Conservation (phyloP, 2,329 filamentous ascomycete genomes). For the Monilinia fructigena region DNA sequence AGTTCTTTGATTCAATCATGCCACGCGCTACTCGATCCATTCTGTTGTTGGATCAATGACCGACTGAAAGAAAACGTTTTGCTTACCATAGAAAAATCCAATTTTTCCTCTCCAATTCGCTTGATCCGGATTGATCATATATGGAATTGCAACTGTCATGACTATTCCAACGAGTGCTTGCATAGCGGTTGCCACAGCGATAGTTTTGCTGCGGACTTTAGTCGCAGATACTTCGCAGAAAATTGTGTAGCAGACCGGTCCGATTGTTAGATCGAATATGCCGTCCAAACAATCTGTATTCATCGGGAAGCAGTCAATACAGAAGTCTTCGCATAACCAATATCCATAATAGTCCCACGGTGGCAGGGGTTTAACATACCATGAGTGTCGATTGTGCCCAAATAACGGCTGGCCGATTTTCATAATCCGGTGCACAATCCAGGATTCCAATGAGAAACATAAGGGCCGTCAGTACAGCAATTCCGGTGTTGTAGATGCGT, state of each 20-base stretch:
- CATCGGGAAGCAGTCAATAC: not conserved
- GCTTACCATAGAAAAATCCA: slow-evolving; percentile 38
- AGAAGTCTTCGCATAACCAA: not conserved
- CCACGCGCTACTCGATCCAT: no score
- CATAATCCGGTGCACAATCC: slow-evolving; percentile 42
- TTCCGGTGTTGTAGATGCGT: slow-evolving; percentile 62
- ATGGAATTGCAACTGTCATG: slow-evolving; percentile 35
- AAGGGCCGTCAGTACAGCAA: slow-evolving; percentile 49
- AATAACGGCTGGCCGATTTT: slow-evolving; percentile 27
- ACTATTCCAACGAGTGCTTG: slow-evolving; percentile 30
- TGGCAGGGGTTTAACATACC: slow-evolving; percentile 38
- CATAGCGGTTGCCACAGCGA: slow-evolving; percentile 32
- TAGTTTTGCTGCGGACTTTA: slow-evolving; percentile 41
- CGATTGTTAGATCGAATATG: slow-evolving; percentile 35
- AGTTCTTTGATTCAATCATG: not conserved
- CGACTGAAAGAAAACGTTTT: not conserved
- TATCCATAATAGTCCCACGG: slow-evolving; percentile 32
- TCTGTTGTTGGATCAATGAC: not conserved
- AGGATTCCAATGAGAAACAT: slow-evolving; percentile 48
- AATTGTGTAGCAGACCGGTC: slow-evolving; percentile 45
- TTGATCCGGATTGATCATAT: slow-evolving; percentile 42
- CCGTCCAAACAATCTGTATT: slow-evolving; percentile 29
- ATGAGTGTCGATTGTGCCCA: slow-evolving; percentile 31
- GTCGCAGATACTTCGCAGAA: slow-evolving; percentile 48
- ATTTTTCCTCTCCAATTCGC: slow-evolving; percentile 36